Conservation (phyloP, 371 early-diverging fungal species). For the Mortierella sp. region DNA sequence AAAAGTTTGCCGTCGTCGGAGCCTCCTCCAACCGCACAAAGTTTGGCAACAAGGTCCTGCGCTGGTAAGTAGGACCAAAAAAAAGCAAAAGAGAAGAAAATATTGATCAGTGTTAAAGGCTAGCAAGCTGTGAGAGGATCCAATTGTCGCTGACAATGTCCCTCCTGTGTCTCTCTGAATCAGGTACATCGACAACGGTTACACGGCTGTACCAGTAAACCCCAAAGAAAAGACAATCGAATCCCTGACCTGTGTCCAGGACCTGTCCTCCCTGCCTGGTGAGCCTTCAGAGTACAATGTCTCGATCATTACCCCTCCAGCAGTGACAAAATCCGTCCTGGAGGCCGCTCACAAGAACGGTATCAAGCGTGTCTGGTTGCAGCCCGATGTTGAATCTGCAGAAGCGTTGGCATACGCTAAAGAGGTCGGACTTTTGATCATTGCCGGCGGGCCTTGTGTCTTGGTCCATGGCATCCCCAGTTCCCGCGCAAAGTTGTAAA, state of each 20-base stretch:
- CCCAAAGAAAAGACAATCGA: conserved; percentile 51
- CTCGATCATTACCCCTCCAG: conserved; percentile 88
- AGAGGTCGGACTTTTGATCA: conserved; percentile 66
- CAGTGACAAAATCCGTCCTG: conserved; percentile 73
- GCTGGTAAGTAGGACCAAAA: conserved; percentile 66
- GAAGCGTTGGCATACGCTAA: conserved; percentile 66
- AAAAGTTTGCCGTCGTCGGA: conserved; percentile 81
- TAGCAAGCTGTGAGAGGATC: background rate
- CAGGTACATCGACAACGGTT: conserved; percentile 53
- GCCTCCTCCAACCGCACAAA: conserved; percentile 78
- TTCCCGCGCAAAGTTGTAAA: conserved; percentile 35
- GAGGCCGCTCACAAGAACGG: conserved; percentile 74
- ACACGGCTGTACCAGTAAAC: conserved; percentile 53
- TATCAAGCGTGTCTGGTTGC: conserved; percentile 81
- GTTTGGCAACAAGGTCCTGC: conserved; percentile 85
- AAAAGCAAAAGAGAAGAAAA: background rate
- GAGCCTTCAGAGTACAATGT: conserved; percentile 57
- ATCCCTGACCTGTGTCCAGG: conserved; percentile 30
- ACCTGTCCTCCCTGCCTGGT: conserved; percentile 44
- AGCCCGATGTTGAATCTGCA: conserved; percentile 83
- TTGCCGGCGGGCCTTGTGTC: conserved; percentile 84
- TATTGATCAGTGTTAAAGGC: background rate
- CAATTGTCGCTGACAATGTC: background rate
- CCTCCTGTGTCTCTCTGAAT: background rate
- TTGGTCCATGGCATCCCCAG: conserved; percentile 69